Evolutionary conservation across 2,329 filamentous ascomycete genomes (phyloP).

Genomic region (Aspergillus pseudoviridinutans): DNA sequence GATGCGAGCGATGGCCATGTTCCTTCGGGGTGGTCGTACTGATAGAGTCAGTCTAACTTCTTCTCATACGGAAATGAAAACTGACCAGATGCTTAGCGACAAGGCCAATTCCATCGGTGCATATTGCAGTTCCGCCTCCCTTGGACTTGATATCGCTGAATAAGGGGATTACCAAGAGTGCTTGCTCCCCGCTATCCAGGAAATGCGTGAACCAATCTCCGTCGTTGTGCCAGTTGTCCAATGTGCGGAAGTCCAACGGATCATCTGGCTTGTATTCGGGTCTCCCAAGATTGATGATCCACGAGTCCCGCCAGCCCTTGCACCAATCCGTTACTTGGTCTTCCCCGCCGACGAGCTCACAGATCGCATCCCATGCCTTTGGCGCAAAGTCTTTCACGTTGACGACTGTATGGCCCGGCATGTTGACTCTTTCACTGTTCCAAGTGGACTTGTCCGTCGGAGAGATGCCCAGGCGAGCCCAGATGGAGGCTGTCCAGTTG

Average conservation of each 20-base stretch:
- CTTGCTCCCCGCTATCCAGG: slow-evolving; percentile 67
- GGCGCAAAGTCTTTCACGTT: slow-evolving; percentile 57
- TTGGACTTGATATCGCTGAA: slow-evolving; percentile 60
- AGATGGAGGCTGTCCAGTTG: slow-evolving; percentile 50
- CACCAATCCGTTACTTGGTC: slow-evolving; percentile 48
- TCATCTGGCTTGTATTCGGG: slow-evolving; percentile 48
- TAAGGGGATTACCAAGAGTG: slow-evolving; percentile 62
- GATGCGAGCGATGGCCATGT: slow-evolving; percentile 59
- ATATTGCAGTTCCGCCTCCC: slow-evolving; percentile 64
- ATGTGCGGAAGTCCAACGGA: slow-evolving; percentile 51
- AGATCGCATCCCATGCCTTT: slow-evolving; percentile 63
- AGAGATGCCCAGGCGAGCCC: slow-evolving; percentile 63
- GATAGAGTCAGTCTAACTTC: neutral
- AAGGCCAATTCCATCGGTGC: slow-evolving; percentile 54
- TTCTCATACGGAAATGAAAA: neutral
- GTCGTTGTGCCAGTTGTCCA: slow-evolving; percentile 64
- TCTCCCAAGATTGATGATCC: slow-evolving; percentile 67
- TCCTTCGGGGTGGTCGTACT: slow-evolving; percentile 59
- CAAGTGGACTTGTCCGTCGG: slow-evolving; percentile 62
- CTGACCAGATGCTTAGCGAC: slow-evolving; percentile 54
- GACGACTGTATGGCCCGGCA: slow-evolving; percentile 58
- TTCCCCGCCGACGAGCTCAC: slow-evolving; percentile 62
- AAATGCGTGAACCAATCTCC: slow-evolving; percentile 71
- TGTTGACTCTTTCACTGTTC: slow-evolving; percentile 59
- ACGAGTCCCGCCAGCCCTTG: slow-evolving; percentile 61